These are phyloP conservation scores for Nemania bipapillata DNA, from an alignment of 2,329 filamentous ascomycete genomes.

Conservation along the genomic window DNA sequence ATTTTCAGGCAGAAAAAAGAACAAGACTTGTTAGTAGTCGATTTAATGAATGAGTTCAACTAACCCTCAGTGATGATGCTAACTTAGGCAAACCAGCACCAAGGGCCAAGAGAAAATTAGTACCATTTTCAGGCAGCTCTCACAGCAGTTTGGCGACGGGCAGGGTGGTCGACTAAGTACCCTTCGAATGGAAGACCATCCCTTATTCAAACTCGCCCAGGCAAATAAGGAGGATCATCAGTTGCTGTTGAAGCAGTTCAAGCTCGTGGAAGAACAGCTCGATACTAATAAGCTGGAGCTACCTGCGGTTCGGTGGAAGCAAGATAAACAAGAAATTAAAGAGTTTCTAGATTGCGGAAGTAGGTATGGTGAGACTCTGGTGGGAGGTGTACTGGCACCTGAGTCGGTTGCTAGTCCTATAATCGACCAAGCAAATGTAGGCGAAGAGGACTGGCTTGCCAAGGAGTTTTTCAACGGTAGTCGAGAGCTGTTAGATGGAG, in stretches of 20 bases:
- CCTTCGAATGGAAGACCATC: constrained; percentile 42
- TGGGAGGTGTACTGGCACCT: constrained; percentile 45
- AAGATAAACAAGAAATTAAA: constrained; percentile 51
- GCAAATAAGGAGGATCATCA: constrained; percentile 41
- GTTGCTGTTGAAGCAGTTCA: constrained; percentile 48
- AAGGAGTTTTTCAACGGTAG: constrained; percentile 50
- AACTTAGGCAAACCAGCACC: constrained; percentile 32
- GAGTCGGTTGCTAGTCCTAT: constrained; percentile 31
- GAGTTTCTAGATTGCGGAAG: constrained; percentile 50
- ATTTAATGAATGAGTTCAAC: background rate
- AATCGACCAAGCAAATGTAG: constrained; percentile 35
- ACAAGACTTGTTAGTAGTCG: constrained; percentile 47
- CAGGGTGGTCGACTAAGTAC: background rate
- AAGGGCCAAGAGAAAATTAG: constrained; percentile 29
- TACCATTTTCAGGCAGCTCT: constrained; percentile 38
- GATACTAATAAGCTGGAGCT: constrained; percentile 43
- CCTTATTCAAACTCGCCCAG: constrained; percentile 45
- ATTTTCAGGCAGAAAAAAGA: constrained; percentile 43
- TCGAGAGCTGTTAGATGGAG: constrained; percentile 35
- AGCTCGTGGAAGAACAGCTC: constrained; percentile 45
- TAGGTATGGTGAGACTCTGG: constrained; percentile 50
- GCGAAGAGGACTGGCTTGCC: constrained; percentile 47
- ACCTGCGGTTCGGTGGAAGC: constrained; percentile 49
- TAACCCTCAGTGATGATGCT: no score
- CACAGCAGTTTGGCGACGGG: background rate